phyloP scores from a whole-genome alignment of 257 asterid species.

The Anisodus tanguticus region DNA sequence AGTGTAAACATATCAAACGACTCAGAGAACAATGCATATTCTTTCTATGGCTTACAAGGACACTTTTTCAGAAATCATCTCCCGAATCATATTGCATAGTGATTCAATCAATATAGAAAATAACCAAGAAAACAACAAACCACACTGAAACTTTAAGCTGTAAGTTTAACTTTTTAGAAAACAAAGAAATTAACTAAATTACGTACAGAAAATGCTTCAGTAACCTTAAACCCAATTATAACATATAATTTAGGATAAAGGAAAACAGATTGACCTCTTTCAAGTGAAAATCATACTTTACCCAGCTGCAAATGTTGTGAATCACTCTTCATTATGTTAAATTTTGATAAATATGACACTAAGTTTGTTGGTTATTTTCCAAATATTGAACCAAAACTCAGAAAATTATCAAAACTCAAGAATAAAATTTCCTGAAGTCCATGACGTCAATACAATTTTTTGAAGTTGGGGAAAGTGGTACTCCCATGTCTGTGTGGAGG shows the following conservation, averaged over 20 bases:
- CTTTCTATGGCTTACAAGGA: neutral
- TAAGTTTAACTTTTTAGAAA: neutral
- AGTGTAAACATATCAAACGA: neutral
- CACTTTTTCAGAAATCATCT: neutral
- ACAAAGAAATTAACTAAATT: neutral
- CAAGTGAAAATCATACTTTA: neutral
- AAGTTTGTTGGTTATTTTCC: neutral
- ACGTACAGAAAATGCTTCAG: conserved; percentile 11
- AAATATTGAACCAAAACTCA: conserved; percentile 11
- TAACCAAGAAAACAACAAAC: conserved; percentile 7
- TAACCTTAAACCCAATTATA: neutral
- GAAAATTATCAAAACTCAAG: conserved; percentile 11
- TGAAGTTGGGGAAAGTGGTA: neutral
- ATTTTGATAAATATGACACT: neutral
- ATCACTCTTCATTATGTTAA: neutral
- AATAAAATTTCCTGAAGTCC: neutral
- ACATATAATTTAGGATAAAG: neutral
- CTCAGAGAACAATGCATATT: neutral
- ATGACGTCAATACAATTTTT: neutral
- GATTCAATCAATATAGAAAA: conserved; percentile 21
- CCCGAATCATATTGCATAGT: neutral
- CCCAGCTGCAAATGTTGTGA: neutral
- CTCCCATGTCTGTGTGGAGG: conserved; percentile 7
- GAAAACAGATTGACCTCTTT: neutral
- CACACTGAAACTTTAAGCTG: neutral